Percentiles rank a stretch among this genome's conserved stretches.
Conservation (phyloP, 495 filamentous ascomycete species). For the Hyaloscypha bicolor region DNA sequence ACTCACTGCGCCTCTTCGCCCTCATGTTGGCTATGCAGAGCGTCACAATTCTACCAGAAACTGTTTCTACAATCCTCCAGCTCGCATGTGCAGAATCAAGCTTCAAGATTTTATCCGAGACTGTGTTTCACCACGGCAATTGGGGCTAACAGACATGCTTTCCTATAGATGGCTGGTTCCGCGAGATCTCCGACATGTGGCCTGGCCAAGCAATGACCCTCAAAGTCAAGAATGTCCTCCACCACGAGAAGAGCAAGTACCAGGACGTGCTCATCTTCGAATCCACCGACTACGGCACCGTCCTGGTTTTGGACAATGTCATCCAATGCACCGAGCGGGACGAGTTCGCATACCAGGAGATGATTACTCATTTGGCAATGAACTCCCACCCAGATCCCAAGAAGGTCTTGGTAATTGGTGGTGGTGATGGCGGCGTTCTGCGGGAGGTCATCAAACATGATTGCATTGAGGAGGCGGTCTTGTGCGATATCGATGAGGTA, state of each 20-base stretch:
- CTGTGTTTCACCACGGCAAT: constrained; percentile 3
- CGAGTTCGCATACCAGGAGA: constrained; percentile 99
- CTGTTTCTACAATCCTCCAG: background rate
- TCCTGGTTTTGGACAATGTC: constrained; percentile 98
- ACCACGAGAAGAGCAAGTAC: constrained; percentile 99
- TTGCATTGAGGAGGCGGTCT: constrained; percentile 84
- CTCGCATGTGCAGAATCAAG: background rate
- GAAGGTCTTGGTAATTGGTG: constrained; percentile 97
- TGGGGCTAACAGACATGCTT: constrained; percentile 10
- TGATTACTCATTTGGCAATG: constrained; percentile 99
- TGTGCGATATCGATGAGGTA: constrained; percentile 99
- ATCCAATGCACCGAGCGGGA: constrained; percentile 98
- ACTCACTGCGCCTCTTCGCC: background rate
- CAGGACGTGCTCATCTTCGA: constrained; percentile 99
- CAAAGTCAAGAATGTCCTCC: constrained; percentile 94
- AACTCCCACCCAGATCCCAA: constrained; percentile 97
- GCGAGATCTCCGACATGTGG: constrained; percentile 97
- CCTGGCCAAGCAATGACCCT: constrained; percentile 98
- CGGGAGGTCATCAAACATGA: constrained; percentile 99
- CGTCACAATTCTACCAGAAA: background rate
- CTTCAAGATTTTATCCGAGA: constrained; percentile 13
- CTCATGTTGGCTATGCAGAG: background rate
- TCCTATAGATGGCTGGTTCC: constrained; percentile 95
- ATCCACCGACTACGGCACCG: constrained; percentile 92
- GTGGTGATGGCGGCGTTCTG: constrained; percentile 94